Evolutionary conservation across 2,329 filamentous ascomycete genomes (phyloP), one percentile per base, ranked within the genome.

Genomic region (Beauveria bassiana): DNA sequence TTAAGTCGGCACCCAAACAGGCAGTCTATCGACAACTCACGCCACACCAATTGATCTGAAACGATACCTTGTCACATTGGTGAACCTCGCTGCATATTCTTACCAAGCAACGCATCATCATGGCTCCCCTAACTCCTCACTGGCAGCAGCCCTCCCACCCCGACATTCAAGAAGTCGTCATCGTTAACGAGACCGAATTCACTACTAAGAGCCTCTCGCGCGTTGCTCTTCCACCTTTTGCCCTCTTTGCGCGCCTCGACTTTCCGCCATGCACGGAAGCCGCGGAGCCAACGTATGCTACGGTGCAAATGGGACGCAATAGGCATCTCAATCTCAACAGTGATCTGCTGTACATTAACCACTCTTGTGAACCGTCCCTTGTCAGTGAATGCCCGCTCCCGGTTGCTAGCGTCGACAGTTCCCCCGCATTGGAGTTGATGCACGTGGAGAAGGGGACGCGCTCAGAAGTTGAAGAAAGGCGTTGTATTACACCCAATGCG

Each of bases 301-400:
- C 85, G 2, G 84, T 88, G 28, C 86, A 88, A 73, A 81, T 80
- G 64, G 82, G 78, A 63, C 74, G 74, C 59, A 71, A 82, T 65
- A 74, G 74, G 61, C 86, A 88, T 70, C 72, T 88, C 67, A 80
- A 83, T 67, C 75, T 88, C 49, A 88, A 88, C 75, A 86, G 82
- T 67, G 85, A 88, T 68, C 70, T 88, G 69, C 71, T 88, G 51
- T 88, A 87, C 73, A 84, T 87, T 66, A 88, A 88, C 72, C 86
- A 88, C 73, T 86, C 82, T 5, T 88, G 86, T 72, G 83, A 86
- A 67, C 86, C 86, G 26, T 84, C 82, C 69, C 77, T 88, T 63
- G 84, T 86, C 64, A 77, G 82, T 81, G 62, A 24, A 49, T 31
- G 22, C 24, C 28, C 55, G 43, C 22, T 49, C 45, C 28, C 20